Base-by-base conservation (phyloP, 179 eudicot species). In the Heliamphora pulchella region DNA sequence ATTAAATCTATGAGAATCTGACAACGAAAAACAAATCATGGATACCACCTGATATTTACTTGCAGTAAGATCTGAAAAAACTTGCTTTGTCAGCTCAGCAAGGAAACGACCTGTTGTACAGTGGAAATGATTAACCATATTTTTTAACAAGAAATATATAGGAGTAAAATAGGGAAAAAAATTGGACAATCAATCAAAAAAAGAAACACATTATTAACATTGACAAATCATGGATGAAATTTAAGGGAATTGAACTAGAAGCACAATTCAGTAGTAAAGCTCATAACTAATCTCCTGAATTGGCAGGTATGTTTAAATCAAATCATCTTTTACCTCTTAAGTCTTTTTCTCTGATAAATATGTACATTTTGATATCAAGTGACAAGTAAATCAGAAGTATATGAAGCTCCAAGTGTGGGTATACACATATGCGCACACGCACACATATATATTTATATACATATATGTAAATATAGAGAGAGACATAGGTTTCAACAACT, bases 31-130 rank as follows among this genome's bases (percentile, higher is more conserved):
- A 31, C 31, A 31, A 31, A 31, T 31, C 31, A 31, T 31, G 31
- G 31, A 31, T 31, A 31, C 31, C 80, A 96, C 99, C 92, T 96
- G 99, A 90, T 94, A 96, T 92, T 96, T 96, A 87, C 99, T 96
- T 75, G 99, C 92, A 8, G 74, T 89, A 78, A 94, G 91, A 78
- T 96, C 99, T 54, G 90, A 74, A 81, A 96, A 96, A 58, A 96
- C 99, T 88, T 96, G 98, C 88, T 90, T 92, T 41, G 99, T 94
- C 86, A 96, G 81, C 90, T 96, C 99, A 76, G 89, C 99, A 80
- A 96, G 96, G 86, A 96, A 96, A 74, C 99, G 97, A 47, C 99
- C 99, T 96, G 88, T 83, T 81, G 54, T 11, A 62, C 43, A 69
- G 65, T n/a, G 48, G 44, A 80, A 66, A 58, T 20, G 22, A 68